Base-by-base conservation (phyloP, 495 filamentous ascomycete genomes). In the Chaetomium fimeti region DNA sequence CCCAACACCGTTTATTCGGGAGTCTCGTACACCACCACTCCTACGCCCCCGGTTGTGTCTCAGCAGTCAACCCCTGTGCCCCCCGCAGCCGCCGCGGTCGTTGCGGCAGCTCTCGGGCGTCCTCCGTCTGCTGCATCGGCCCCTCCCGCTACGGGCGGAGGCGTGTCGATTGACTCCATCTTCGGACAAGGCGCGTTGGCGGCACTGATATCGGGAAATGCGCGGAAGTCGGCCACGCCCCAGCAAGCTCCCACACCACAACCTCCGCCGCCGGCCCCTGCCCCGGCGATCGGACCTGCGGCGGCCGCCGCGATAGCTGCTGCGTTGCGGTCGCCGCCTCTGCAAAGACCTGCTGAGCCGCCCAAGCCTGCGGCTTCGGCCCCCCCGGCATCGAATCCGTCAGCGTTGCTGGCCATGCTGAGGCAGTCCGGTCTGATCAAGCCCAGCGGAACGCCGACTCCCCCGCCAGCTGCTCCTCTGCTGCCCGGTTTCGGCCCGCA, bases 161-260 rank as follows among this genome's bases (percentile, higher is more conserved):
- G 71, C 48, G 57, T 82, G 60, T 77, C 82, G 28, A 60, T 86
- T 68, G 81, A 81, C 70, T 75, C 78, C 32, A 66, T 86, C 55
- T 76, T 85, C 47, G 84, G 83, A 42, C 72, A 82, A 64, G 82
- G 80, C 64, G 77, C 83, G 64, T 70, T 86, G 52, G 82, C 82
- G 65, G 68, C 81, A 42, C 67, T 83, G 53, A 74, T 83, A 67
- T 61, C 71, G 16, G 68, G 58, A 22, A 40, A 47, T 28, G 75
- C 76, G 67, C 72, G 73, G 62, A 78, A 79, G 66, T 75, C 79
- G 65, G 71, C 76, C 62, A 81, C 81, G 47, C 76, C 81, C 36
- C 77, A 57, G 53, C 52, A 78, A 49, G 68, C 75, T 47, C 71
- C 79, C 63, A 67, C 75, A 58, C 73, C 79, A 57, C 69, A 74